Percentiles rank a stretch among this genome's conserved stretches.
phyloP scores from a whole-genome alignment of 2,329 filamentous ascomycete genomes.

The Aspergillus luchuensis region DNA sequence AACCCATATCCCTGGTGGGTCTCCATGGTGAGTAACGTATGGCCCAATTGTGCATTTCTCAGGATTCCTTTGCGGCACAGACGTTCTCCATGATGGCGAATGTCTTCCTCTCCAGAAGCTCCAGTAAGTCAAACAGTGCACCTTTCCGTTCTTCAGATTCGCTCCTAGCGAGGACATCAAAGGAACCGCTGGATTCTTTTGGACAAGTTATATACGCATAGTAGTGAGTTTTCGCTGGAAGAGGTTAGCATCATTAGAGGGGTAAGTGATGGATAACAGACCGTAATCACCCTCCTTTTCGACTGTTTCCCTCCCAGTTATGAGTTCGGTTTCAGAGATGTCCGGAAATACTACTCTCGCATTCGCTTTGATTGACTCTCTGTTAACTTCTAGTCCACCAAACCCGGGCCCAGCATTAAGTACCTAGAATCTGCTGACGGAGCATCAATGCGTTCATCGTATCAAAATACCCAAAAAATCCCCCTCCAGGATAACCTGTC shows the following conservation, averaged over 20 bases:
- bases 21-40: background rate
- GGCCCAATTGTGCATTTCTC: background rate
- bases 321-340: background rate
- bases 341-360: background rate
- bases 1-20: background rate
- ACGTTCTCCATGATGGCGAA: background rate
- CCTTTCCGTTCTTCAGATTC: background rate
- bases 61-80: background rate
- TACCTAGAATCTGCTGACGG: background rate
- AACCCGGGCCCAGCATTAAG: background rate
- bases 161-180: background rate
- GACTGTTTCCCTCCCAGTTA: background rate
- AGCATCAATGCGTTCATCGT: background rate
- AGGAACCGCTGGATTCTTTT: background rate
- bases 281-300: background rate
- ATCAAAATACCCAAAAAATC: background rate
- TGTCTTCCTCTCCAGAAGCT: background rate
- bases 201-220: background rate
- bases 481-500: background rate
- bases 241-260: background rate
- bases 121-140: background rate
- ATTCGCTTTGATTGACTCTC: background rate
- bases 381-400: background rate
- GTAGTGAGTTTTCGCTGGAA: background rate
- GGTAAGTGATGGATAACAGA: background rate